Evolutionary conservation across 2,329 filamentous ascomycete species (phyloP), one percentile per base, ranked within the genome.

Genomic region (Alternaria triticina): DNA sequence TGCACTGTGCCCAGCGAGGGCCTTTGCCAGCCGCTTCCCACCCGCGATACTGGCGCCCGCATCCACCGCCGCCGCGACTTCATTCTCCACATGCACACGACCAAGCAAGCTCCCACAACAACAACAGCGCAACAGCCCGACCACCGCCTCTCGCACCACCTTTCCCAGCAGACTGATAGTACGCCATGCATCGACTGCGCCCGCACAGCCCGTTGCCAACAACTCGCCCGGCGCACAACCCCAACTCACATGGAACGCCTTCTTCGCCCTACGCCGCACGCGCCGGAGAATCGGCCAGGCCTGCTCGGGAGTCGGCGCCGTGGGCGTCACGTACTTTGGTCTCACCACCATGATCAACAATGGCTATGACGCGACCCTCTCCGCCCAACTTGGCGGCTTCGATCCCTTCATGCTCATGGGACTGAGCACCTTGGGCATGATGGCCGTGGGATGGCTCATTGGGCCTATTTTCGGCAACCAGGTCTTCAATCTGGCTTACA

Each of bases 321-420:
- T 90, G 6, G 82, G 84, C 12, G 88, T 88, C 62, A 91, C 92
- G 1, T 83, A 86, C 3, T 83, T 81, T 2, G 90, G 91, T 15
- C 87, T 89, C 2, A 81, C 88, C n/a, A 69, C 92, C 33, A 86
- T 97, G 49, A 88, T 90, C 4, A 86, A 87, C 40, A 87, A 91
- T 61, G 86, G 93, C 69, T 88, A 94, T 65, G 94, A 97, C 82
- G 82, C 87, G 12, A 77, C 79, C 64, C 79, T 79, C 67, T 93
- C 79, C 76, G 92, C 82, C 70, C 89, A 92, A 75, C 87, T 96
- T 67, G 94, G 94, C 1, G 93, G 94, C 1, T 85, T 97, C 61
- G 96, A 98, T 79, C 95, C 95, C 1, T 88, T 97, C 74, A 86
- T 97, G 73, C 90, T 94, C 25, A 86, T 97, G 70, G 95, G 93